Evolutionary conservation across 73 alveolate species (phyloP).

Genomic region (Urostyla sp.): DNA sequence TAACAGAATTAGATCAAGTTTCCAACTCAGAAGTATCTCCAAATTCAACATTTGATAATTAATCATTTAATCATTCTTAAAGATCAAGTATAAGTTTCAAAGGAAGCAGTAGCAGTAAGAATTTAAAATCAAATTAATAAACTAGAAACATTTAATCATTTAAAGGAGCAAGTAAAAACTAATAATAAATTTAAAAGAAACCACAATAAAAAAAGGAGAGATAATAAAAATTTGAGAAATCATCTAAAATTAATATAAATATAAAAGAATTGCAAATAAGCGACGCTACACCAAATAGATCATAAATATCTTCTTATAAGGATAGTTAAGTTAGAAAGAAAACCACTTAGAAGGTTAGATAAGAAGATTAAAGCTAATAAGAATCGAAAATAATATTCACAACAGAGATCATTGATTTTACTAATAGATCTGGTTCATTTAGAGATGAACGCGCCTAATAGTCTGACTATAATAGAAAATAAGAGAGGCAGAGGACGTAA

Average conservation of each 20-base stretch:
- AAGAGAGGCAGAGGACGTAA: constrained; percentile 18
- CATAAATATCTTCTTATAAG: background rate
- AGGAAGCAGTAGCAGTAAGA: no score
- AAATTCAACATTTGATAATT: background rate
- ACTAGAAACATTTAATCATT: no score
- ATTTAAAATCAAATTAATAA: no score
- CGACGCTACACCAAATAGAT: no score
- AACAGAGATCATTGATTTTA: background rate
- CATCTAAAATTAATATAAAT: no score
- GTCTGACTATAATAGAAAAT: background rate
- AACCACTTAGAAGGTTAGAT: background rate
- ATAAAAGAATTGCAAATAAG: no score
- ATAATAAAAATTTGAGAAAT: no score
- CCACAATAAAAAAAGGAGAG: no score
- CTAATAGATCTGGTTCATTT: background rate
- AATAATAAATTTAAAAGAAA: no score
- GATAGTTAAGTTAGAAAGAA: background rate
- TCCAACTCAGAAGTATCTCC: no score
- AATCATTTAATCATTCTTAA: no score
- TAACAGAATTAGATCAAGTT: constrained; percentile 1
- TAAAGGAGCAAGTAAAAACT: no score
- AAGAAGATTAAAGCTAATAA: background rate
- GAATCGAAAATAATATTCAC: background rate
- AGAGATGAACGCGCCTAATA: background rate
- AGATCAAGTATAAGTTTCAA: background rate